Evolutionary conservation across 805 yeast genomes (phyloP).

Genomic region (Sugiyamaella americana): DNA sequence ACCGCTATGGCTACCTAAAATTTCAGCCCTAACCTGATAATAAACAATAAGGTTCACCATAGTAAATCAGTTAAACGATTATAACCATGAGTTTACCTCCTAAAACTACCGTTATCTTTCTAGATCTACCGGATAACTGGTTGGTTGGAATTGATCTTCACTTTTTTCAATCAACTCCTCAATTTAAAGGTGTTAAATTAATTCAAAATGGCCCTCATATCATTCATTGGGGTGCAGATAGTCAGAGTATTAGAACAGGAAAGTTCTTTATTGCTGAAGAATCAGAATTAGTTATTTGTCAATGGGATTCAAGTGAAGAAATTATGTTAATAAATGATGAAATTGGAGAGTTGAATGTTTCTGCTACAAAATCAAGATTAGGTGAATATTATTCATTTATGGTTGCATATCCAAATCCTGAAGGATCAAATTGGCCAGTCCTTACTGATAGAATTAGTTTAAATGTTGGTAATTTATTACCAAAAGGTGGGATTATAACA

Average conservation of each 20-base stretch:
- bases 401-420: slow-evolving; percentile 37
- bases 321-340: slow-evolving; percentile 25
- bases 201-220: slow-evolving; percentile 49
- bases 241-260: slow-evolving; percentile 39
- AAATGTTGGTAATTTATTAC: slow-evolving; percentile 30
- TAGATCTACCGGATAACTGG: slow-evolving; percentile 33
- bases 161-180: slow-evolving; percentile 39
- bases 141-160: slow-evolving; percentile 45
- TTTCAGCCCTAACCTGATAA: too few species aligned
- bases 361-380: slow-evolving; percentile 28
- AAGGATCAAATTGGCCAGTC: slow-evolving; percentile 27
- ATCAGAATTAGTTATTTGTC: slow-evolving; percentile 31
- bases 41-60: too few species aligned
- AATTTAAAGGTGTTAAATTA: slow-evolving; percentile 46
- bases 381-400: slow-evolving; percentile 35
- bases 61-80: too few species aligned
- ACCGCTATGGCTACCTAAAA: too few species aligned
- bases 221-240: slow-evolving; percentile 43
- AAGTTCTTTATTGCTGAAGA: slow-evolving; percentile 30
- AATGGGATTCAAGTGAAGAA: slow-evolving; percentile 37
- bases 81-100: slow-evolving; percentile 2
- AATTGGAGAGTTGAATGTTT: slow-evolving; percentile 31
- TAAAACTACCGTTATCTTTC: slow-evolving; percentile 24
- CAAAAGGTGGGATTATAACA: slow-evolving; percentile 28
- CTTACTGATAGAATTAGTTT: slow-evolving; percentile 24